Evolutionary conservation across 441 rosid genomes (phyloP).

Genomic region (Dalechampia spathulata): DNA sequence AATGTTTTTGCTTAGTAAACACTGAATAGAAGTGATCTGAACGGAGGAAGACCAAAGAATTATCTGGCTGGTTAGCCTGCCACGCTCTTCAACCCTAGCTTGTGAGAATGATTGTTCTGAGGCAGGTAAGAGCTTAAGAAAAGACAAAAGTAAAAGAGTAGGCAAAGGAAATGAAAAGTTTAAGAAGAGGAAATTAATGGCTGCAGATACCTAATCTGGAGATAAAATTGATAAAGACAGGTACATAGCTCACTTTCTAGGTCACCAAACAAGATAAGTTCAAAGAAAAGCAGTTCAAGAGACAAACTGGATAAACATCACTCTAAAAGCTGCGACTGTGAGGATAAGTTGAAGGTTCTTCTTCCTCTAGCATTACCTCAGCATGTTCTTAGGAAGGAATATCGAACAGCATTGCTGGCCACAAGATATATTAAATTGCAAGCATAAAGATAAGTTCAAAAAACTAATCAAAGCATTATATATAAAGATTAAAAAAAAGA

Average conservation of each 20-base stretch:
- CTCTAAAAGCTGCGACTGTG: neutral
- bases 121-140: no score
- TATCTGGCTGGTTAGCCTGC: no score
- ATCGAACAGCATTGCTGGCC: neutral
- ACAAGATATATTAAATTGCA: neutral
- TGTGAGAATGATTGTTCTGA: no score
- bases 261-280: conserved; percentile 2
- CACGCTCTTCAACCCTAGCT: no score
- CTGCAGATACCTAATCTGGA: neutral
- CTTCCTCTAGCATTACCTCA: neutral
- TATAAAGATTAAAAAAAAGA: no score
- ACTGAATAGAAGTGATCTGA: no score
- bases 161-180: neutral
- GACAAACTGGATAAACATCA: conserved; percentile 3
- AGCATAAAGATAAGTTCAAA: no score
- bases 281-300: neutral
- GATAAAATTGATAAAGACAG: neutral
- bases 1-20: no score
- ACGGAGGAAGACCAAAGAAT: no score
- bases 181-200: neutral
- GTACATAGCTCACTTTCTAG: neutral
- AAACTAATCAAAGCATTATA: neutral
- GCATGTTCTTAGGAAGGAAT: neutral
- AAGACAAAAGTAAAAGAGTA: no score
- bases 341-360: neutral